Percentiles rank a stretch among this genome's conserved stretches.
Conservation (phyloP, 257 asterid species). For the Paraleonurus japonicus region DNA sequence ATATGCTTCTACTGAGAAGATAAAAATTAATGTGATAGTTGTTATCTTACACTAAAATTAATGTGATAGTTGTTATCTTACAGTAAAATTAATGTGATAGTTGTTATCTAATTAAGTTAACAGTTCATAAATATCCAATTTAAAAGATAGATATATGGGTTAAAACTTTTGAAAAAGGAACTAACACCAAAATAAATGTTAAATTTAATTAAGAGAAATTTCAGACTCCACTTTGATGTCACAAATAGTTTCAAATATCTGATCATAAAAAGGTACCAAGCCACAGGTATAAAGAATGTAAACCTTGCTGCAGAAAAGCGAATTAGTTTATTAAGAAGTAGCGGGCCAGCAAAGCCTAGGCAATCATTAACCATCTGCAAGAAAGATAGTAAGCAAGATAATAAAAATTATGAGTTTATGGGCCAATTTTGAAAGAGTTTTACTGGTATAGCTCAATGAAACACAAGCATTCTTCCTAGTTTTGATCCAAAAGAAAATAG, state of each 20-base stretch:
- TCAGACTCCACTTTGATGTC: not conserved
- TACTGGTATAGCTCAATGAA: too few species aligned
- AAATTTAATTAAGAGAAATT: not conserved
- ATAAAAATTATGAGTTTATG: not conserved
- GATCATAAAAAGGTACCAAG: not conserved
- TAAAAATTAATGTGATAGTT: not conserved
- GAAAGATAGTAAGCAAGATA: slow-evolving; percentile 22
- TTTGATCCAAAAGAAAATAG: too few species aligned
- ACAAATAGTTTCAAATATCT: not conserved
- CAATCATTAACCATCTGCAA: slow-evolving; percentile 92
- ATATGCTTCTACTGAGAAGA: not conserved
- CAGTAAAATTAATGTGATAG: too few species aligned
- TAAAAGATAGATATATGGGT: not conserved
- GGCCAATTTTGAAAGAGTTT: not conserved
- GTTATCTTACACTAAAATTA: not conserved
- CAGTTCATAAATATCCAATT: not conserved
- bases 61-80: not conserved
- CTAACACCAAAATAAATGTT: not conserved
- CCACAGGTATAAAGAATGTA: slow-evolving; percentile 4
- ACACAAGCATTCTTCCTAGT: too few species aligned
- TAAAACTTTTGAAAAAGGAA: not conserved
- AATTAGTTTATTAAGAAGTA: slow-evolving; percentile 86
- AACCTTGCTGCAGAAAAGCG: slow-evolving; percentile 93
- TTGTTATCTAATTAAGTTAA: not conserved
- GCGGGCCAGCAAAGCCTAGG: slow-evolving; percentile 87